These are phyloP conservation scores for Cyclocybe aegerita DNA, from an alignment of 768 basidiomycete genomes.

Conservation along the genomic window DNA sequence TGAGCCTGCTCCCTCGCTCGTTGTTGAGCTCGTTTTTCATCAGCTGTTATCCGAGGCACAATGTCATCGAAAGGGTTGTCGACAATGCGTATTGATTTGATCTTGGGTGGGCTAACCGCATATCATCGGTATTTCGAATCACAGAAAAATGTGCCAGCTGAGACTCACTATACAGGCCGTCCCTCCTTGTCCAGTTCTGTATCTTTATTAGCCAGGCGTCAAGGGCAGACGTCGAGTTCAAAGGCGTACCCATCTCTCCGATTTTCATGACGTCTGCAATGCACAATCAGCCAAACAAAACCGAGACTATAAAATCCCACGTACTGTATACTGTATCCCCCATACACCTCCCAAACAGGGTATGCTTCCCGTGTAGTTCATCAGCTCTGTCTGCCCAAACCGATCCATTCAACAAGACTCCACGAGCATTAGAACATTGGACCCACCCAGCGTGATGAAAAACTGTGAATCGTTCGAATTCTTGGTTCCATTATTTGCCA, in stretches of 20 bases:
- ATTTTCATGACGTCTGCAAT: constrained; percentile 85
- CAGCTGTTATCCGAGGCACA: constrained; percentile 93
- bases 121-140: constrained; percentile 1
- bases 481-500: constrained; percentile 89
- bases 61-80: constrained; percentile 97
- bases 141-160: neutral
- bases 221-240: neutral
- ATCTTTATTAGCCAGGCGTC: constrained; percentile 3
- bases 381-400: constrained; percentile 72
- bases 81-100: constrained; percentile 78
- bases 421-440: neutral
- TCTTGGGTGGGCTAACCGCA: constrained; percentile 77
- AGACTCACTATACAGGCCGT: constrained; percentile 75
- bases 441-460: constrained; percentile 85
- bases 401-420: no score
- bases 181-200: constrained; percentile 73
- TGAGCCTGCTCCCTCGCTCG: constrained; percentile 75
- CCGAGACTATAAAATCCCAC: constrained; percentile 21
- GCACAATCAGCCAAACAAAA: neutral
- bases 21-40: constrained; percentile 83
- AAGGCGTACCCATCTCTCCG: constrained; percentile 74
- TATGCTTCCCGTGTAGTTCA: constrained; percentile 92
- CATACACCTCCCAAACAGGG: constrained; percentile 86
- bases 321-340: constrained; percentile 90
- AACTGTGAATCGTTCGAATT: constrained; percentile 95